These are phyloP conservation scores for Ettlia oleoabundans DNA, from an alignment of 139 green algal species.

Conservation along the genomic window DNA sequence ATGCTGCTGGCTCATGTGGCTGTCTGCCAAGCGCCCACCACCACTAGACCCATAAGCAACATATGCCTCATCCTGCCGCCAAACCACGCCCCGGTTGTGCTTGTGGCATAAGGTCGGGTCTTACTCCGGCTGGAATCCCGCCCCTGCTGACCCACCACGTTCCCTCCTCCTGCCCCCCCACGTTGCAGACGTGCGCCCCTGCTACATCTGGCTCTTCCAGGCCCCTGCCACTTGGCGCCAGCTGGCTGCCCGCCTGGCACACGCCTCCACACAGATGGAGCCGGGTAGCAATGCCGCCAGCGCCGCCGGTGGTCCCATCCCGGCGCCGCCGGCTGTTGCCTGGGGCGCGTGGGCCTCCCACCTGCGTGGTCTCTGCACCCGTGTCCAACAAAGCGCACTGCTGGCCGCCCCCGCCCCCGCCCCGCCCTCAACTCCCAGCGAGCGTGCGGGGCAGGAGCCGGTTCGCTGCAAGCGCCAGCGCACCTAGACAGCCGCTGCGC, in stretches of 20 bases:
- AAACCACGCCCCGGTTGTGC: too few relatives aligned
- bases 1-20: too few relatives aligned
- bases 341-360: background rate
- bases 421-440: background rate
- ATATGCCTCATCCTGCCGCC: too few relatives aligned
- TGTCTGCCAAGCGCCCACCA: too few relatives aligned
- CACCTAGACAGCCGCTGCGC: background rate
- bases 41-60: too few relatives aligned
- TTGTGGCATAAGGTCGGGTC: too few relatives aligned
- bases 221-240: background rate
- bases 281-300: background rate
- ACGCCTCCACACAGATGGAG: background rate
- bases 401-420: background rate
- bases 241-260: too few relatives aligned
- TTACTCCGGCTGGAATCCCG: too few relatives aligned
- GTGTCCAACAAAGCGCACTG: background rate
- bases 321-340: background rate
- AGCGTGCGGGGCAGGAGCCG: background rate
- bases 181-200: conserved; percentile 1
- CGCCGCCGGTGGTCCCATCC: background rate
- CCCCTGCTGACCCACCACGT: too few relatives aligned
- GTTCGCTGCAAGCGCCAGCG: background rate
- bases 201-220: background rate
- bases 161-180: too few relatives aligned
- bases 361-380: background rate